phyloP scores from a whole-genome alignment of 2,329 filamentous ascomycete genomes.

The Colletotrichum sp. region DNA sequence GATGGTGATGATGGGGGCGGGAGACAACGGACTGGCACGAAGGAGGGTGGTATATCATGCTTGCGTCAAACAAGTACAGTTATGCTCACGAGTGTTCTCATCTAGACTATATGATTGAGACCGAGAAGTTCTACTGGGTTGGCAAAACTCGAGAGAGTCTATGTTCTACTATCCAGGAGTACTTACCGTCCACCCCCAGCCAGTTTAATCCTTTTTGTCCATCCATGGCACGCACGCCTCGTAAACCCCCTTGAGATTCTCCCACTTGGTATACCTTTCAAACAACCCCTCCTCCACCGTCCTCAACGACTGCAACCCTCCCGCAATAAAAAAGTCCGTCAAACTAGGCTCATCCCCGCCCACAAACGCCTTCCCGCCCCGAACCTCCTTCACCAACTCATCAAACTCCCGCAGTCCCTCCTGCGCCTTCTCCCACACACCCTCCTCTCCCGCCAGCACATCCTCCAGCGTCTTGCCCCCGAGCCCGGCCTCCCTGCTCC shows the following conservation, averaged over 20 bases:
- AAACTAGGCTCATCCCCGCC: background rate
- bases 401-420: background rate
- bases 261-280: too few species aligned
- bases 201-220: background rate
- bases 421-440: background rate
- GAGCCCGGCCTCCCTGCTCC: background rate
- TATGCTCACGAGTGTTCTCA: background rate
- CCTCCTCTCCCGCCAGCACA: background rate
- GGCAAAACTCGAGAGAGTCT: rapidly evolving
- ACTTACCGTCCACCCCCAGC: too few species aligned
- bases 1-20: background rate
- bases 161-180: too few species aligned
- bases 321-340: background rate
- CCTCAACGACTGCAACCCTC: background rate
- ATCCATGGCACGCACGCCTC: background rate
- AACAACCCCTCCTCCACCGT: background rate
- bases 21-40: background rate
- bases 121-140: rapidly evolving
- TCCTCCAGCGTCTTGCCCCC: background rate
- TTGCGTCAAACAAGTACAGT: background rate
- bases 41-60: background rate
- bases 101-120: background rate
- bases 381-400: background rate
- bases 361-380: background rate
- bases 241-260: background rate